A percentile compares a stretch with the other conserved stretches of the same genome.
phyloP scores from a whole-genome alignment of 805 yeast species.

The Metschnikowia chrysomelidarum region DNA sequence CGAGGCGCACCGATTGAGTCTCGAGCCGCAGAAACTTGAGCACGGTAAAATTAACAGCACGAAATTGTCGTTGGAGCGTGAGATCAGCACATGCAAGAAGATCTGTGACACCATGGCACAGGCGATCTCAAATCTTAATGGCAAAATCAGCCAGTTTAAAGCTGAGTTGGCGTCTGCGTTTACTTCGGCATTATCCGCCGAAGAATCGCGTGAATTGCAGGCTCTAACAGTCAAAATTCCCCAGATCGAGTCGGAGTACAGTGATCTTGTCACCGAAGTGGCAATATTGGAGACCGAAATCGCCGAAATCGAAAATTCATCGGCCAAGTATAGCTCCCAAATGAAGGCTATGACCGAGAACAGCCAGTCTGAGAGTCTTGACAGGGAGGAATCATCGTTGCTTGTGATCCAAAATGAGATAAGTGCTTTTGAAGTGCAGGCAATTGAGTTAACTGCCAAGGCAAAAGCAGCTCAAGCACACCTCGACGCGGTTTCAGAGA shows the following conservation, averaged over 20 bases:
- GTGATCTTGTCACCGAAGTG: constrained; percentile 37
- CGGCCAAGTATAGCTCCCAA: constrained; percentile 11
- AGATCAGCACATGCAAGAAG: constrained; percentile 31
- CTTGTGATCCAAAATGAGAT: constrained; percentile 25
- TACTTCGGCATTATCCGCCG: constrained; percentile 46
- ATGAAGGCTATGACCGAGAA: constrained; percentile 10
- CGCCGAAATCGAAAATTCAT: constrained; percentile 11
- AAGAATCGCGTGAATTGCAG: constrained; percentile 46
- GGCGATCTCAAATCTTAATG: constrained; percentile 7
- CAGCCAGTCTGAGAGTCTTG: constrained; percentile 4
- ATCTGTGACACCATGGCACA: constrained; percentile 32
- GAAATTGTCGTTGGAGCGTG: constrained; percentile 43
- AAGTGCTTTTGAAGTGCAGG: constrained; percentile 22
- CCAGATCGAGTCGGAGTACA: constrained; percentile 38
- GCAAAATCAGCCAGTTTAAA: constrained; percentile 43
- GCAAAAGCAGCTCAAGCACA: constrained; percentile 27
- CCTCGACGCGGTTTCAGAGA: constrained; percentile 19
- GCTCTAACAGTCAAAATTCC: constrained; percentile 36
- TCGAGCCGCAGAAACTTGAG: constrained; percentile 44
- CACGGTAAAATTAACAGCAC: constrained; percentile 43
- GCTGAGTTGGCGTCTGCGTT: constrained; percentile 56
- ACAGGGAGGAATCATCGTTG: constrained; percentile 24
- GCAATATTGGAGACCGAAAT: constrained; percentile 47
- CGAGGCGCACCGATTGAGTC: constrained; percentile 42
- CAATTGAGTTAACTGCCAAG: constrained; percentile 25